Evolutionary conservation across 768 basidiomycete genomes (phyloP).

Genomic region (Antrodiella citrinella): DNA sequence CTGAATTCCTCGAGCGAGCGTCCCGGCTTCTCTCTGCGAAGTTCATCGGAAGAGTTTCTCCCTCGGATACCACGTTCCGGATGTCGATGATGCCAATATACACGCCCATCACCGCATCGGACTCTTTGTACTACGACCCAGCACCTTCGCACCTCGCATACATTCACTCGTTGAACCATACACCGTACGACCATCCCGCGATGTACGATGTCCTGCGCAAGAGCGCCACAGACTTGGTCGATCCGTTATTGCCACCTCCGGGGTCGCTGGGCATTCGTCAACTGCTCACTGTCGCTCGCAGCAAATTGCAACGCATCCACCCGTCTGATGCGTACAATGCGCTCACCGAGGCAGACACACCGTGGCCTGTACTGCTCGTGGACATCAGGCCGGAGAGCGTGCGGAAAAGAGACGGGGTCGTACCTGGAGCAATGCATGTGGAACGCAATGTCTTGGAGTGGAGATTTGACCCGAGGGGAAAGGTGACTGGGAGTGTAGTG

Average conservation of each 20-base stretch:
- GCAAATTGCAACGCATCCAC: conserved; percentile 56
- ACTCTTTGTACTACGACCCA: neutral
- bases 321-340: conserved; percentile 54
- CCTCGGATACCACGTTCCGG: conserved; percentile 24
- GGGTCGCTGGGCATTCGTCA: conserved; percentile 54
- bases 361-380: conserved; percentile 63
- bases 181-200: conserved; percentile 55
- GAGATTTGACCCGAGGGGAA: conserved; percentile 65
- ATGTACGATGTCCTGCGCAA: conserved; percentile 68
- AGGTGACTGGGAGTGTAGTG: neutral
- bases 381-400: conserved; percentile 67
- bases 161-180: conserved; percentile 45
- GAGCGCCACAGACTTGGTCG: conserved; percentile 46
- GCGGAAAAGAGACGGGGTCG: conserved; percentile 47
- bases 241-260: conserved; percentile 55
- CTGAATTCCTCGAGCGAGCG: conserved; percentile 56
- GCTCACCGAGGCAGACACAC: conserved; percentile 34
- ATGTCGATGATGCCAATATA: conserved; percentile 26
- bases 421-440: conserved; percentile 62
- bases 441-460: conserved; percentile 76
- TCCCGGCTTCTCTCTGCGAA: conserved; percentile 58
- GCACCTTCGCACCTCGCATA: conserved; percentile 32
- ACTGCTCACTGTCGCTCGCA: conserved; percentile 49
- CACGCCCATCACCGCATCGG: conserved; percentile 5
- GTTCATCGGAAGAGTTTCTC: conserved; percentile 51